These are phyloP conservation scores for Globisporangium recalcitrans DNA, from an alignment of 352 stramenopile genomes.

Conservation along the genomic window DNA sequence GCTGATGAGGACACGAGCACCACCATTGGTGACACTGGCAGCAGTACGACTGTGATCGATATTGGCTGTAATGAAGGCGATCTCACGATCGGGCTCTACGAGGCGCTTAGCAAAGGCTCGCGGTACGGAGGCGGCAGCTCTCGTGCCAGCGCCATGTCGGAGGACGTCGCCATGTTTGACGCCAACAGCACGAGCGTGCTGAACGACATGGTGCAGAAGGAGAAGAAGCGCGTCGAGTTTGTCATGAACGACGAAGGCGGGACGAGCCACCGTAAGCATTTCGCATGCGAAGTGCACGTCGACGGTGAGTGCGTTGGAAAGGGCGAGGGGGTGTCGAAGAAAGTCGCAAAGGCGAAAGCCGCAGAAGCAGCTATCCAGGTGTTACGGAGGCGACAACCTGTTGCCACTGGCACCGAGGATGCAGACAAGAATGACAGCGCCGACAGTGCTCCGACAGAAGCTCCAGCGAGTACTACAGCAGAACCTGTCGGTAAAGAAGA, in stretches of 20 bases:
- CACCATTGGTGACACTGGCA: slow-evolving; percentile 14
- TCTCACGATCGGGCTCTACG: slow-evolving; percentile 64
- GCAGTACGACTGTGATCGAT: slow-evolving; percentile 44
- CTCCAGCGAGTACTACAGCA: background rate
- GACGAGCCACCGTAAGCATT: slow-evolving; percentile 53
- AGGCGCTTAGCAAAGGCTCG: slow-evolving; percentile 36
- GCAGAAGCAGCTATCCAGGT: slow-evolving; percentile 36
- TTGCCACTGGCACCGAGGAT: background rate
- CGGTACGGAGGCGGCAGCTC: background rate
- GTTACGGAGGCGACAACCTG: slow-evolving; percentile 9
- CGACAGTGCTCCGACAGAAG: background rate
- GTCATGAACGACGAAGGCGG: slow-evolving; percentile 48
- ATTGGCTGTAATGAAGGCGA: slow-evolving; percentile 84
- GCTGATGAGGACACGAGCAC: slow-evolving; percentile 6
- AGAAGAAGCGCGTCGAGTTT: slow-evolving; percentile 59
- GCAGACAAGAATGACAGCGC: background rate
- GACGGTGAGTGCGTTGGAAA: slow-evolving; percentile 39
- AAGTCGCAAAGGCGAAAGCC: slow-evolving; percentile 76
- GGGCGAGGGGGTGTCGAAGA: slow-evolving; percentile 72
- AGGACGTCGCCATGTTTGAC: slow-evolving; percentile 48
- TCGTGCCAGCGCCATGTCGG: background rate
- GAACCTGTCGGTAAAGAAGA: background rate
- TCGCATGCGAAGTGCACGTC: slow-evolving; percentile 53
- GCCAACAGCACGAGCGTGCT: slow-evolving; percentile 50
- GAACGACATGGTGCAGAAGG: slow-evolving; percentile 65